Base-by-base conservation (phyloP, 2,329 filamentous ascomycete genomes). In the Juglanconis juglandina region DNA sequence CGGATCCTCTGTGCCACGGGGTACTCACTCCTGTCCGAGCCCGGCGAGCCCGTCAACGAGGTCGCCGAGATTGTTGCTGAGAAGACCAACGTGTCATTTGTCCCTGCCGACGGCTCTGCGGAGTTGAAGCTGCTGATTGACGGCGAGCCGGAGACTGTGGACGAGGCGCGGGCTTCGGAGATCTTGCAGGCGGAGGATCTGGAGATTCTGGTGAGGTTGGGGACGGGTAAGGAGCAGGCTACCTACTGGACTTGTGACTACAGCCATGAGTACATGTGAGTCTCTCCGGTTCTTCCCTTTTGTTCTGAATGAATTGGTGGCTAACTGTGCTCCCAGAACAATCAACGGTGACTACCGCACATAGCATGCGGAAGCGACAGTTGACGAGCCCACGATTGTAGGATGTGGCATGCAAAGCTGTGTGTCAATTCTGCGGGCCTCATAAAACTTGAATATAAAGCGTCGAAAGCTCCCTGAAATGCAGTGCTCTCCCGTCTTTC, bases 1-100 rank as follows among this genome's bases (percentile, higher is more conserved):
- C 92, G 95, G 58, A 96, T 99, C 64, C 83, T 98, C 34, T 98
- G 95, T 73, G 94, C 95, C 1, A 92, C 93, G 4, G 95, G 95
- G 3, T 98, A 98, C 72, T 80, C 86, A 13, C 76, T 86, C 51
- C 80, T 88, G 63, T 83, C 81, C 2, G 83, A 85, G 66, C 85
- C 83, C 0, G 84, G 82, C 1, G 74, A 79, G 67, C 75, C 79
- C n/a, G 72, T 78, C 44, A 83, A 81, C 60, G 85, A 87, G 1
- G 85, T 89, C 1, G 78, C 81, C 1, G 84, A 86, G 50, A 84
- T 95, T 56, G 76, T 84, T 0, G 88, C 89, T 1, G 83, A 87
- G 65, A 83, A 83, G 70, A 94, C 90, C 1, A 91, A 81, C 66
- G 91, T 95, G 32, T 91, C 88, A 6, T 94, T 95, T 71, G 76